A percentile compares a stretch with the other conserved stretches of the same genome.
These are phyloP conservation scores for Taiozyma onychis DNA, from an alignment of 1,139 yeast species.

Conservation along the genomic window DNA sequence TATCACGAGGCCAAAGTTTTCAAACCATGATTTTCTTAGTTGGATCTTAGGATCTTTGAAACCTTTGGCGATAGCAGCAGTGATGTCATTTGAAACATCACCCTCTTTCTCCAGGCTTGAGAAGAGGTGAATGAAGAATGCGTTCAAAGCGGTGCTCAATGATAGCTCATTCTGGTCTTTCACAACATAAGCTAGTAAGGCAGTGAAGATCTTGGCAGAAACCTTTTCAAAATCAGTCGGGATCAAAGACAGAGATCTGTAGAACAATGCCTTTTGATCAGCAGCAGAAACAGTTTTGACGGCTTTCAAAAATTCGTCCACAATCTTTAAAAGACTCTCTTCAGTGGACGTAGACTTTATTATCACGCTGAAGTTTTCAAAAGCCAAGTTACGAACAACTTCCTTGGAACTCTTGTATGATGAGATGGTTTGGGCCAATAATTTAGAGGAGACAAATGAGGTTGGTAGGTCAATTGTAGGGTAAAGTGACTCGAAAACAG, in stretches of 20 bases:
- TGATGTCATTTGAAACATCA: slow-evolving; percentile 11
- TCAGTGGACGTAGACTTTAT: slow-evolving; percentile 17
- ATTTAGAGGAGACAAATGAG: slow-evolving; percentile 40
- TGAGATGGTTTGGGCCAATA: slow-evolving; percentile 54
- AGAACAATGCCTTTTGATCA: slow-evolving; percentile 56
- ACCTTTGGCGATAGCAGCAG: slow-evolving; percentile 44
- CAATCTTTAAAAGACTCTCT: slow-evolving; percentile 28
- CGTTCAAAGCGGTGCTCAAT: slow-evolving; percentile 43
- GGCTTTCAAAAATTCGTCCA: slow-evolving; percentile 50
- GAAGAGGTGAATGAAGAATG: slow-evolving; percentile 41
- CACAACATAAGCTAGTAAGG: slow-evolving; percentile 44
- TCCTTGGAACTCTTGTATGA: slow-evolving; percentile 72
- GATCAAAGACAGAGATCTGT: slow-evolving; percentile 33
- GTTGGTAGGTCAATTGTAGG: slow-evolving; percentile 33
- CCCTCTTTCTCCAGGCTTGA: slow-evolving; percentile 6
- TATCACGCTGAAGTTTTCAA: slow-evolving; percentile 32
- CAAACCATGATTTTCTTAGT: slow-evolving; percentile 65
- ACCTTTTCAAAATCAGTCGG: slow-evolving; percentile 26
- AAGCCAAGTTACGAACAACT: slow-evolving; percentile 49
- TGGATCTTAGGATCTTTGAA: slow-evolving; percentile 58
- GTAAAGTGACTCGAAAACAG: slow-evolving; percentile 37
- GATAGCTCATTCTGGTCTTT: slow-evolving; percentile 78
- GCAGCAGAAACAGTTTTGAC: slow-evolving; percentile 58
- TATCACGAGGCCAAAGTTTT: slow-evolving; percentile 38
- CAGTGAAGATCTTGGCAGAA: slow-evolving; percentile 35